Evolutionary conservation across 306 rosid species (phyloP), one percentile per base, ranked within the genome.

Genomic region (Inga leiocalycina): DNA sequence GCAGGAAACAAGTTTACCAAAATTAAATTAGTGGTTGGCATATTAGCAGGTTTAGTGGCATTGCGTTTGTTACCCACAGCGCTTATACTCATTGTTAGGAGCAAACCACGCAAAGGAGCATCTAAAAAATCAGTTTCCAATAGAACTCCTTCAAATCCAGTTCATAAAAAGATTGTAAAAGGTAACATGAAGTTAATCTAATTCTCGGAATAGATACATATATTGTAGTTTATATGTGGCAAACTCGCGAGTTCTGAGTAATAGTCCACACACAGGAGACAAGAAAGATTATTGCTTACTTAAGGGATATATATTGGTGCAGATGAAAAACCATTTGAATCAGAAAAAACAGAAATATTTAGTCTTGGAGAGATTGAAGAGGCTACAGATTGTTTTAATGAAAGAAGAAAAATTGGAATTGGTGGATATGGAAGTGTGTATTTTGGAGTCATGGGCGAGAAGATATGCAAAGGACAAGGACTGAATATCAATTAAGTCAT

Each of bases 361-460:
- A 44, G 74, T 83, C 81, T 88, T 75, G 91, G 88, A 79, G 93
- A 91, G 81, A 92, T 95, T 44, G 94, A 89, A 89, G 84, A 88
- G 70, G 98, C 98, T 20, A 91, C 97, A 0, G 70, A 80, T 83
- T 54, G 80, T 84, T 95, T 95, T 4, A 85, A 91, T 75, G 97
- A 91, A 81, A 76, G 83, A 65, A 83, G 80, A 84, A 93, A 52
- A 84, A 85, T 95, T 62, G 98, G 98, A 85, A 90, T 78, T 68
- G 98, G 97, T 71, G 98, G 98, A 84, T 92, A 89, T 74, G 98
- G 95, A 8, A 78, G 75, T 32, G 98, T 93, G 81, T 93, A 88
- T 88, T 87, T 87, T 39, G 98, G 98, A 82, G 87, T 88, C 70
- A 79, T 95, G 20, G 89, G 82, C 19, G 80, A 82, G 46, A 85